Conservation (phyloP, 1,139 yeast species). For the Scheffersomyces illinoinensis region DNA sequence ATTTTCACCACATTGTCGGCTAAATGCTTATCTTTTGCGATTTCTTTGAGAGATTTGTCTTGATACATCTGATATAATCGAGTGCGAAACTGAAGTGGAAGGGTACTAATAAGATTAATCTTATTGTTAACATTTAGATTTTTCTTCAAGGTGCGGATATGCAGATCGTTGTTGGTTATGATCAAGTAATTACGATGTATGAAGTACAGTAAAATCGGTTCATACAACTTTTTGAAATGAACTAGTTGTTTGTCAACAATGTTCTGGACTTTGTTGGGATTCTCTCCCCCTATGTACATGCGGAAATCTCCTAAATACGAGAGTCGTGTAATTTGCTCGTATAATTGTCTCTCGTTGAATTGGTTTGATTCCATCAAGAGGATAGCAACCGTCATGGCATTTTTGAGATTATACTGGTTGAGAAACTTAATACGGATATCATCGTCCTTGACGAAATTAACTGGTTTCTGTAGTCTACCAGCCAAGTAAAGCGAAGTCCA, state of each 20-base stretch:
- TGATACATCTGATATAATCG: constrained; percentile 44
- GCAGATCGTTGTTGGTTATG: constrained; percentile 14
- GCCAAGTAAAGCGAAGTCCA: constrained; percentile 90
- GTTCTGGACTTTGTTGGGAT: constrained; percentile 83
- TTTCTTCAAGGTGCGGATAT: constrained; percentile 18
- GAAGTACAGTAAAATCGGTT: constrained; percentile 51
- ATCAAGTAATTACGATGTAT: constrained; percentile 20
- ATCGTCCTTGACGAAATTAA: constrained; percentile 67
- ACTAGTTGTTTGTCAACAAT: constrained; percentile 77
- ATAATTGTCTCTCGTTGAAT: constrained; percentile 66
- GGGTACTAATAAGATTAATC: constrained; percentile 34
- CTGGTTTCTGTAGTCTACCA: constrained; percentile 94
- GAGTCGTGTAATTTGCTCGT: constrained; percentile 72
- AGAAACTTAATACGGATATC: constrained; percentile 56
- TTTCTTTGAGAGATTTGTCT: constrained; percentile 30
- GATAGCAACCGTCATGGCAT: constrained; percentile 77
- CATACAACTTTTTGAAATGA: constrained; percentile 69
- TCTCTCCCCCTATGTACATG: constrained; percentile 85
- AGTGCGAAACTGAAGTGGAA: constrained; percentile 56
- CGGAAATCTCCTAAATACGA: constrained; percentile 93
- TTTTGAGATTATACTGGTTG: constrained; percentile 74
- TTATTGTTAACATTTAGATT: constrained; percentile 19
- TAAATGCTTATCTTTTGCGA: constrained; percentile 43
- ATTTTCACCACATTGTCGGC: constrained; percentile 39
- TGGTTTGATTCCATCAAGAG: constrained; percentile 40